Evolutionary conservation across 306 rosid genomes (phyloP), one percentile per base, ranked within the genome.

Genomic region (Trifolium dubium): DNA sequence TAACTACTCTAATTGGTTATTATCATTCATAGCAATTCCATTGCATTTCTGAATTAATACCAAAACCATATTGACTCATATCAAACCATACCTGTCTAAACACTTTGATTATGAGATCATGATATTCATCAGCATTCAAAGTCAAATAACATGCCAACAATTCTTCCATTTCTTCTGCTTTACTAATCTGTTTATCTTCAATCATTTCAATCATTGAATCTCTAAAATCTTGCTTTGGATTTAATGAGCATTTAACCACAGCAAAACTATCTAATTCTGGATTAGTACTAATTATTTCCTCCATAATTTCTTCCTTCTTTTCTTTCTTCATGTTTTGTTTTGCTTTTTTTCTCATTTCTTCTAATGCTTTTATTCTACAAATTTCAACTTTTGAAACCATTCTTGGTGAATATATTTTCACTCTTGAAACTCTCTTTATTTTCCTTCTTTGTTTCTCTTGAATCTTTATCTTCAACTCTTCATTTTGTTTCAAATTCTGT

Each of bases 201-300:
- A 94, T 88, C 99, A 94, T 94, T 82, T 94, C 97, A 12, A 90
- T 80, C 95, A 94, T 94, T 63, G 99, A 94, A n/a, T 92, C 97
- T 78, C 89, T 88, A 86, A 94, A 94, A 79, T 94, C 99, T 67
- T 92, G 65, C 49, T 72, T 91, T 35, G 95, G 97, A 35, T 92
- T 83, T 4, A 64, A 73, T 8, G 99, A 89, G 49, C 90, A 77
- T 78, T 92, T 94, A 46, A 90, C 91, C 60, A 94, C 95, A 17
- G 95, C 97, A 78, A 86, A 89, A 78, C 93, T 92, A 58, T 86
- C 92, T 72, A 82, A 71, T 13, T 73, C 83, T 54, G 77, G 72
- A 66, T 60, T 60, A 60, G 0, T 60, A 56, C 14, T 56, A 28
- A 56, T 28, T 11, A 63, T 39, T 65, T 79, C 84, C 68, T 81